phyloP scores from a whole-genome alignment of 768 basidiomycete genomes.

The Xerocomellus intermedius region DNA sequence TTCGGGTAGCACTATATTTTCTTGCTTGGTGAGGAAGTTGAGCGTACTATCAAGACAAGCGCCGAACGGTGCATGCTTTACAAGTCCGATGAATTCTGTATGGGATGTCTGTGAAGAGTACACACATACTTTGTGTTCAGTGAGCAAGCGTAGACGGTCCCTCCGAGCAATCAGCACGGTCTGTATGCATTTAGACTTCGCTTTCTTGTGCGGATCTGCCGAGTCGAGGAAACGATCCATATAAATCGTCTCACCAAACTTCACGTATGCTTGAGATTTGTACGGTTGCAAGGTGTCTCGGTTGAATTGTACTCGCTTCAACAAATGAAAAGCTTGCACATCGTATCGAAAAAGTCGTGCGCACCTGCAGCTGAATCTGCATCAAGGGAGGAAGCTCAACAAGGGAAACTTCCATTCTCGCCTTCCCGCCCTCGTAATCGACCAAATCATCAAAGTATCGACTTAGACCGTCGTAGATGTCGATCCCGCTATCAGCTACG shows the following conservation, averaged over 20 bases:
- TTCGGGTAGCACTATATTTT: constrained; percentile 43
- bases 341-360: constrained; percentile 14
- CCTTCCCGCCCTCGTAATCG: constrained; percentile 84
- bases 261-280: constrained; percentile 95
- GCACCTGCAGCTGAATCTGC: constrained; percentile 93
- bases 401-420: constrained; percentile 82
- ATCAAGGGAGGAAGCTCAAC: constrained; percentile 86
- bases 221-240: constrained; percentile 91
- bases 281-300: constrained; percentile 86
- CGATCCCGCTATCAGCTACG: constrained; percentile 83
- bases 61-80: constrained; percentile 60
- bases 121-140: constrained; percentile 65
- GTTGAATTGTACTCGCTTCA: constrained; percentile 90
- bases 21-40: constrained; percentile 56
- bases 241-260: constrained; percentile 80
- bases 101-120: background rate
- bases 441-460: constrained; percentile 88
- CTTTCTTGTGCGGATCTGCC: constrained; percentile 68
- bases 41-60: constrained; percentile 54
- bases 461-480: constrained; percentile 91
- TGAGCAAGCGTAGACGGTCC: constrained; percentile 64
- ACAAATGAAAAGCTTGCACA: constrained; percentile 7
- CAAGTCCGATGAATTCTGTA: background rate
- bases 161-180: constrained; percentile 59
- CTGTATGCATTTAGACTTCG: constrained; percentile 68